Evolutionary conservation across 192 early-diverging fungal genomes (phyloP).

Genomic region (Rhizoclosmatium globosum): DNA sequence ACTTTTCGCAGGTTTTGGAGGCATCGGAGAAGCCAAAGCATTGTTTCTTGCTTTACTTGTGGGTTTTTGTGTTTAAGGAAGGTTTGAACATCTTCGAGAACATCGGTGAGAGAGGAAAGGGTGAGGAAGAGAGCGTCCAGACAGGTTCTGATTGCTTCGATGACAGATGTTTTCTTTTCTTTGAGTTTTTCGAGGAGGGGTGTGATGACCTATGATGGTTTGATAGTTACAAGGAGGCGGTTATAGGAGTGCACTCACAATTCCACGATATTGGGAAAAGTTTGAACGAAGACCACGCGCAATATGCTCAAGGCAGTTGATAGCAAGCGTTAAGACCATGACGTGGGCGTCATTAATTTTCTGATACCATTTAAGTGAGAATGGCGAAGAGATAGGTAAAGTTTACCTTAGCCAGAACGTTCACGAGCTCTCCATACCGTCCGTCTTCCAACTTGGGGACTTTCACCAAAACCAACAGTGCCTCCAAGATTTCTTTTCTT

Average conservation of each 20-base stretch:
- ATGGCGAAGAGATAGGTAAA: too few species aligned
- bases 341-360: constrained; percentile 84
- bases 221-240: too few species aligned
- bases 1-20: constrained; percentile 72
- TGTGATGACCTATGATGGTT: constrained; percentile 47
- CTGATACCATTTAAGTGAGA: neutral
- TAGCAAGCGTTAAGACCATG: constrained; percentile 77
- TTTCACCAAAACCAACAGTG: constrained; percentile 72
- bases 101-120: constrained; percentile 61
- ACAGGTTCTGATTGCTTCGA: constrained; percentile 82
- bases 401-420: constrained; percentile 80
- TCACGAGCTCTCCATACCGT: constrained; percentile 83
- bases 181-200: constrained; percentile 93
- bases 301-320: constrained; percentile 84
- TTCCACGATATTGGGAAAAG: constrained; percentile 82
- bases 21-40: constrained; percentile 78
- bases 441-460: constrained; percentile 79
- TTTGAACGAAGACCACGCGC: constrained; percentile 79
- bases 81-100: constrained; percentile 79
- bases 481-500: constrained; percentile 90
- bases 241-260: constrained; percentile 18
- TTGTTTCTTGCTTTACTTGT: constrained; percentile 80
- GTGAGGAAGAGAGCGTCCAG: constrained; percentile 86
- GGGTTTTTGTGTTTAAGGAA: constrained; percentile 91
- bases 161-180: constrained; percentile 90